Evolutionary conservation across 139 green algal species (phyloP).

Genomic region (Chlorella sp.): DNA sequence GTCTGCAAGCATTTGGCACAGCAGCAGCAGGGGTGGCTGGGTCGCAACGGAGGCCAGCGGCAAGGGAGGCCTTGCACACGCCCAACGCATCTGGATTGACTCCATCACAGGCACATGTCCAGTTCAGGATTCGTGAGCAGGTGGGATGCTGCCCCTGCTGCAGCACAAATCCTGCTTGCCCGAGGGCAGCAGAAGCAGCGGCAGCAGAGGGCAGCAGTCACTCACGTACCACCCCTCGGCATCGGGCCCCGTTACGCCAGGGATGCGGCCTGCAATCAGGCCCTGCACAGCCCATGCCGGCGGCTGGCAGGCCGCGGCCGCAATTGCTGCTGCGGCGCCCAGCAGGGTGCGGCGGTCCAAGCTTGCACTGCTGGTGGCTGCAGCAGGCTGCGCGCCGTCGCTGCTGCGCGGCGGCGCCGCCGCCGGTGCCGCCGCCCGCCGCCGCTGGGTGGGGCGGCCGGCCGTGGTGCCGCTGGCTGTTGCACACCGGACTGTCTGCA

Average conservation of each 20-base stretch:
- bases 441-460: no score
- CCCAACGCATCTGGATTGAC: no score
- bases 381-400: not conserved
- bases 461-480: not conserved
- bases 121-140: no score
- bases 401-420: not conserved
- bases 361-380: not conserved
- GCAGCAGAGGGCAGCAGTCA: not conserved
- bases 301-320: not conserved
- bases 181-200: no score
- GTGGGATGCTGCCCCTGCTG: no score
- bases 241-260: constrained; percentile 51
- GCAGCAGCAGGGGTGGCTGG: no score
- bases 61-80: no score
- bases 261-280: constrained; percentile 80
- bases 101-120: no score
- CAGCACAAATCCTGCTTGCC: no score
- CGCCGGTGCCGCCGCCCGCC: not conserved
- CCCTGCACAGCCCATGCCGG: constrained; percentile 74
- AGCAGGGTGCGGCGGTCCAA: constrained; percentile 26
- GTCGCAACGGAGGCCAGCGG: no score
- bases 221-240: no score
- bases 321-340: not conserved
- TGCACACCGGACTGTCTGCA: not conserved
- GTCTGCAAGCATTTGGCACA: constrained; percentile 60